Evolutionary conservation across 257 asterid species (phyloP).

Genomic region (Scutellaria galericulata): DNA sequence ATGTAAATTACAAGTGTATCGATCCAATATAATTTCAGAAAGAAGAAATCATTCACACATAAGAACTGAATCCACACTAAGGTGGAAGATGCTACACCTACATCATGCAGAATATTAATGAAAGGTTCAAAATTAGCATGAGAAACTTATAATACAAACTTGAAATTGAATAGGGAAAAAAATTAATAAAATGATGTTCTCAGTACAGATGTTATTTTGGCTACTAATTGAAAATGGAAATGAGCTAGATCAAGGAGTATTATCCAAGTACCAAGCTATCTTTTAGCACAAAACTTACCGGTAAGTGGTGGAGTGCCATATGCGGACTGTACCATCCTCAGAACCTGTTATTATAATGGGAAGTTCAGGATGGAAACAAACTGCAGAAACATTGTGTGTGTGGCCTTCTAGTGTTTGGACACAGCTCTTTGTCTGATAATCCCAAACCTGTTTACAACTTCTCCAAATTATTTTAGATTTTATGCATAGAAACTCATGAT

Average conservation of each 20-base stretch:
- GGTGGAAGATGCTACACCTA: background rate
- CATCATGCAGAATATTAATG: conserved; percentile 1
- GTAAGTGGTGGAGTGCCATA: conserved; percentile 98
- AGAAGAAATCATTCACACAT: background rate
- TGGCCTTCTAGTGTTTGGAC: conserved; percentile 99
- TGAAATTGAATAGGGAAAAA: background rate
- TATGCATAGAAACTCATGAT: conserved; percentile 20
- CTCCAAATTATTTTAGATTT: conserved; percentile 27
- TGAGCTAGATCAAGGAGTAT: conserved; percentile 10
- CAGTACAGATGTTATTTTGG: conserved; percentile 4
- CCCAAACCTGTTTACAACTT: conserved; percentile 83
- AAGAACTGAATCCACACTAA: conserved; percentile 5
- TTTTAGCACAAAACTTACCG: conserved; percentile 52
- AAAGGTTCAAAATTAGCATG: background rate
- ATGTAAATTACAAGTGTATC: background rate
- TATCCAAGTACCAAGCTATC: conserved; percentile 21
- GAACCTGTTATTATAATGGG: conserved; percentile 97
- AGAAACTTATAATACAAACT: background rate
- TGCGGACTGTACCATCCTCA: conserved; percentile 99
- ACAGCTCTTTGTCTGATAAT: conserved; percentile 97
- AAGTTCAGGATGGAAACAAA: conserved; percentile 98
- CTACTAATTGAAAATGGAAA: conserved; percentile 13
- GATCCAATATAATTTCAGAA: background rate
- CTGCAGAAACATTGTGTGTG: conserved; percentile 99
- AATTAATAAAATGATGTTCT: background rate